Conservation (phyloP, 495 filamentous ascomycete genomes). For the Tuber umbilicatum region DNA sequence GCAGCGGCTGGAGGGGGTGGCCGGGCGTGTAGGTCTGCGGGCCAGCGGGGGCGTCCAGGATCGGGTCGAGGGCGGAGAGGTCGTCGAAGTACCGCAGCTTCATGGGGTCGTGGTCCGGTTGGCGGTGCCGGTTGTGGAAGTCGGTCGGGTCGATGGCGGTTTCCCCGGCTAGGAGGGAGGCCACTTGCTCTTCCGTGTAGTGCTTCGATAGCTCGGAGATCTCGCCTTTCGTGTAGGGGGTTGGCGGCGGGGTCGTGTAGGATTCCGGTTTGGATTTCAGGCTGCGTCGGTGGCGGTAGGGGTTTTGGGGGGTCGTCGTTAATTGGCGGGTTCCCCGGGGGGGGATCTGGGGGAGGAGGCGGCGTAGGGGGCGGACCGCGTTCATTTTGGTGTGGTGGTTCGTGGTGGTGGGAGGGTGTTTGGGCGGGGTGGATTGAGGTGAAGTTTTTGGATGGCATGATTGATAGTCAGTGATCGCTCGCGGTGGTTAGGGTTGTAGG, state of each 20-base stretch:
- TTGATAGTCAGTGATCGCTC: conserved; percentile 2
- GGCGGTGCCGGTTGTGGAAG: conserved; percentile 60
- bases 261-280: conserved; percentile 51
- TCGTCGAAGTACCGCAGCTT: conserved; percentile 75
- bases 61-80: conserved; percentile 65
- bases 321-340: conserved; percentile 46
- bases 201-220: conserved; percentile 54
- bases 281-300: conserved; percentile 40
- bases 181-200: conserved; percentile 75
- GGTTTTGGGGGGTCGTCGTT: conserved; percentile 48
- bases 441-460: conserved; percentile 17
- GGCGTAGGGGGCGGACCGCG: conserved; percentile 53
- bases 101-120: conserved; percentile 63
- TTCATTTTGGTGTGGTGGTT: conserved; percentile 47
- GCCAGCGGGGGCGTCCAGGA: conserved; percentile 54
- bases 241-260: conserved; percentile 37
- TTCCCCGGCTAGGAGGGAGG: conserved; percentile 82
- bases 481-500: conserved; percentile 25
- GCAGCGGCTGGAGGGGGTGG: conserved; percentile 40
- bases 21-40: conserved; percentile 41
- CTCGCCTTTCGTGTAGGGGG: conserved; percentile 58
- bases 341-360: conserved; percentile 45
- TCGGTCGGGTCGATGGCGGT: conserved; percentile 70
- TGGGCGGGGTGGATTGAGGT: conserved; percentile 12
- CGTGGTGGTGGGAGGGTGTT: conserved; percentile 3